A percentile compares a stretch with the other conserved stretches of the same genome.
Evolutionary conservation across 768 basidiomycete genomes (phyloP).

Genomic region (Leccinum longicurvipes): DNA sequence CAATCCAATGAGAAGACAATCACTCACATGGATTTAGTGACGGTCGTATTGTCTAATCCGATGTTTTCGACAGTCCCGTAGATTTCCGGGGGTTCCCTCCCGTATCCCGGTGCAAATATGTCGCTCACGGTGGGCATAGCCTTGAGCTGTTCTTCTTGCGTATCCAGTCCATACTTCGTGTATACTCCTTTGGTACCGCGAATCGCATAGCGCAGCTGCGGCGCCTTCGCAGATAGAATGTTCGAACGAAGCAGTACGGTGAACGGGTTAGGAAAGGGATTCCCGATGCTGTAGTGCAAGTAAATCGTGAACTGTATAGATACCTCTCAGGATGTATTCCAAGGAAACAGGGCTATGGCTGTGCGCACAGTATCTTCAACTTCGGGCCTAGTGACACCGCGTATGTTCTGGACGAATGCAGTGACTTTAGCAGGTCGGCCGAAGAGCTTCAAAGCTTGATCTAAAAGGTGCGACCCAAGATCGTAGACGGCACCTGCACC

Average conservation of each 20-base stretch:
- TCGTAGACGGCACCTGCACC: constrained; percentile 69
- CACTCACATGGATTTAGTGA: constrained; percentile 32
- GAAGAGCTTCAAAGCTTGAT: constrained; percentile 73
- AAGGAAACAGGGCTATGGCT: neutral
- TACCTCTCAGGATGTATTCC: neutral
- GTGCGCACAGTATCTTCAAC: constrained; percentile 63
- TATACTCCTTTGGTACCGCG: constrained; percentile 71
- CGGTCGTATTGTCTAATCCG: constrained; percentile 38
- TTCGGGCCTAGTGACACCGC: constrained; percentile 59
- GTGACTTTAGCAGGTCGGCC: constrained; percentile 69
- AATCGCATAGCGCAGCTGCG: constrained; percentile 69
- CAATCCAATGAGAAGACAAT: constrained; percentile 27
- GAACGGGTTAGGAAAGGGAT: constrained; percentile 48
- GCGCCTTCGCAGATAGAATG: constrained; percentile 61
- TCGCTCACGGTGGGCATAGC: constrained; percentile 44
- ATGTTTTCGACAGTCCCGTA: constrained; percentile 63
- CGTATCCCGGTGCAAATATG: constrained; percentile 48
- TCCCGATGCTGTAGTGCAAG: constrained; percentile 46
- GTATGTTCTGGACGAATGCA: constrained; percentile 65
- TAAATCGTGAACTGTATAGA: constrained; percentile 47
- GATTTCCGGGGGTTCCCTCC: constrained; percentile 58
- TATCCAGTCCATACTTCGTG: constrained; percentile 72
- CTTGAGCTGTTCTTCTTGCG: constrained; percentile 77
- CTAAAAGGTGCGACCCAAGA: constrained; percentile 76
- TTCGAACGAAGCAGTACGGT: constrained; percentile 67